Evolutionary conservation across 2,329 filamentous ascomycete species (phyloP), one percentile per base, ranked within the genome.

Genomic region (Huntiella moniliformis): DNA sequence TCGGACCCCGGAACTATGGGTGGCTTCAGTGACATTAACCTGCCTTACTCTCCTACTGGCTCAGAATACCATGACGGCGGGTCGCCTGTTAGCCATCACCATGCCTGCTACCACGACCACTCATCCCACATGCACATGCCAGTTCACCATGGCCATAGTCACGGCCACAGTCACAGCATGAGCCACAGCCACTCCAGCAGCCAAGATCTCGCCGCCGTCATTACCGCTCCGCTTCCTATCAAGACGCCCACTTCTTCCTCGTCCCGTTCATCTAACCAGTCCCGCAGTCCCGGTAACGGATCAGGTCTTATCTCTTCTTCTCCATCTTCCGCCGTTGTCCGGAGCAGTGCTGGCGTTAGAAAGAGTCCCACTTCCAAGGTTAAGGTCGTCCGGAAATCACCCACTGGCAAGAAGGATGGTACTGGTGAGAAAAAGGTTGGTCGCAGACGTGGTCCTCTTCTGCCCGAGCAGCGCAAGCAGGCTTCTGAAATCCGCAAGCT

Each of bases 401-500:
- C 70, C 50, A 74, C 72, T 50, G 78, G 76, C 56, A 92, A 88
- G 68, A 86, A 82, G 63, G 84, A 92, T 53, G 72, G 71, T 8
- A 71, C 71, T 7, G 66, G 66, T 35, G 88, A 95, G 71, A 96
- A 95, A 73, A 87, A 87, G 62, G 82, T 95, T 50, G 88, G 88
- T 42, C 79, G 85, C 57, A 77, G 88, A 64, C 83, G 83, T 61
- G 88, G 88, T 33, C 88, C 88, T 49, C 74, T 96, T 54, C 72
- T 86, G 56, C 86, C 87, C 8, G 88, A 96, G 61, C 88, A 95
- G 67, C 76, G 88, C 54, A 92, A 94, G 65, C 88, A 95, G 63
- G 88, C 88, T 18, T 91, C 87, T 57, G 88, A 96, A 64, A 96
- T 96, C 59, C 78, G 88, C 61, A 96, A 96, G 64, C 69, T 95